These are phyloP conservation scores for Tylopilus rubrobrunneus DNA, from an alignment of 768 basidiomycete species.

Conservation along the genomic window DNA sequence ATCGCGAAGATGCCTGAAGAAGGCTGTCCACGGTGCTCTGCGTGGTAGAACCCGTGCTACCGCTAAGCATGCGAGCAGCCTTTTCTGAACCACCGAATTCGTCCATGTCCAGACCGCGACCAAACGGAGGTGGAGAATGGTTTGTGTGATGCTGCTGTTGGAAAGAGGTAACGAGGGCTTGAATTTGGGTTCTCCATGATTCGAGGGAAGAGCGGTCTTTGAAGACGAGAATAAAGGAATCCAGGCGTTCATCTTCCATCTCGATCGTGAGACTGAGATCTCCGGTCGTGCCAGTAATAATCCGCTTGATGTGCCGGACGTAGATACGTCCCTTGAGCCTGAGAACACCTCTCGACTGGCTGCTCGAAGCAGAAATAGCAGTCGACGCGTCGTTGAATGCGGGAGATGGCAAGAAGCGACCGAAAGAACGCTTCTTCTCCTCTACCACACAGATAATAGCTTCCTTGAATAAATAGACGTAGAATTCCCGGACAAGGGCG, in stretches of 20 bases:
- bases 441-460: constrained; percentile 98
- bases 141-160: constrained; percentile 48
- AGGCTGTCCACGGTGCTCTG: constrained; percentile 61
- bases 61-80: constrained; percentile 76
- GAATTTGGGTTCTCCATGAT: constrained; percentile 83
- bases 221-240: constrained; percentile 95
- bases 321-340: constrained; percentile 95
- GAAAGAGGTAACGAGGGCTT: constrained; percentile 68
- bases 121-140: constrained; percentile 28
- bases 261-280: constrained; percentile 95
- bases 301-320: constrained; percentile 88
- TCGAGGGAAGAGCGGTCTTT: constrained; percentile 86
- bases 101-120: constrained; percentile 53
- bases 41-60: constrained; percentile 60
- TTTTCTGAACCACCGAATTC: constrained; percentile 78
- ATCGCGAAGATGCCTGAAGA: constrained; percentile 61
- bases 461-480: constrained; percentile 95
- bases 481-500: constrained; percentile 87
- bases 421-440: constrained; percentile 83
- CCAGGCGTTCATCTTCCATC: constrained; percentile 93
- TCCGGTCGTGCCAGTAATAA: constrained; percentile 74
- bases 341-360: constrained; percentile 59
- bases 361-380: constrained; percentile 31
- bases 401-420: constrained; percentile 68
- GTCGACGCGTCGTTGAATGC: constrained; percentile 50